A percentile compares a stretch with the other conserved stretches of the same genome.
Conservation (phyloP, 1,284 basidiomycete species). For the Coniferiporia weirii region DNA sequence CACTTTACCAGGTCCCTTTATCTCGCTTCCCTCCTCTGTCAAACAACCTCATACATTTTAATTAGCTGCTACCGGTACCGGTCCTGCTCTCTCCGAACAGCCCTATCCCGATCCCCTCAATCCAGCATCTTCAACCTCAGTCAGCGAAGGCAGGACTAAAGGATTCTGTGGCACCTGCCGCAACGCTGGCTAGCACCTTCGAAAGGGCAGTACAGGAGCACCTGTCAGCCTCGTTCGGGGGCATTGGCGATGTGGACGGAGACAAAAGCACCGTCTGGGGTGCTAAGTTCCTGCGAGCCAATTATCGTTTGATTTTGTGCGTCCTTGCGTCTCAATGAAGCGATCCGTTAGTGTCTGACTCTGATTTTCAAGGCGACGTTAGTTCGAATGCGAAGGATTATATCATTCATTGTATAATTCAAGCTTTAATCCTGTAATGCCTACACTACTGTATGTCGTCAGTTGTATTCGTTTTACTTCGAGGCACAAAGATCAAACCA, state of each 20-base stretch:
- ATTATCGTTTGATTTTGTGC: neutral
- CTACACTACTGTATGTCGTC: too few relatives aligned
- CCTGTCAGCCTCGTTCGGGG: neutral
- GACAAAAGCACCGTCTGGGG: neutral
- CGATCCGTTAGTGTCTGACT: neutral
- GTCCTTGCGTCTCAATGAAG: neutral
- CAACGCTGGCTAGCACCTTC: neutral
- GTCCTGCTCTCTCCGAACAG: neutral
- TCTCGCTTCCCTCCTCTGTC: neutral
- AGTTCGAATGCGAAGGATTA: neutral
- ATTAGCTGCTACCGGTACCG: neutral
- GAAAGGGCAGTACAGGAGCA: neutral
- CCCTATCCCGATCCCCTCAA: neutral
- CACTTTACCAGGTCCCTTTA: neutral
- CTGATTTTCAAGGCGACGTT: neutral
- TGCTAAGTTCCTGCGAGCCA: neutral
- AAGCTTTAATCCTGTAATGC: too few relatives aligned
- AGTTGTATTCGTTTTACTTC: too few relatives aligned
- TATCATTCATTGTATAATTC: too few relatives aligned
- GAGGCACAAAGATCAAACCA: too few relatives aligned
- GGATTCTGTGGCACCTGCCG: too few relatives aligned
- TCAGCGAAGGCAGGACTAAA: too few relatives aligned
- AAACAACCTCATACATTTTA: neutral
- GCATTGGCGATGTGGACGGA: neutral
- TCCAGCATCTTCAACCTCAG: neutral